Base-by-base conservation (phyloP, 1,284 basidiomycete species). In the Cryptococcus sp. region DNA sequence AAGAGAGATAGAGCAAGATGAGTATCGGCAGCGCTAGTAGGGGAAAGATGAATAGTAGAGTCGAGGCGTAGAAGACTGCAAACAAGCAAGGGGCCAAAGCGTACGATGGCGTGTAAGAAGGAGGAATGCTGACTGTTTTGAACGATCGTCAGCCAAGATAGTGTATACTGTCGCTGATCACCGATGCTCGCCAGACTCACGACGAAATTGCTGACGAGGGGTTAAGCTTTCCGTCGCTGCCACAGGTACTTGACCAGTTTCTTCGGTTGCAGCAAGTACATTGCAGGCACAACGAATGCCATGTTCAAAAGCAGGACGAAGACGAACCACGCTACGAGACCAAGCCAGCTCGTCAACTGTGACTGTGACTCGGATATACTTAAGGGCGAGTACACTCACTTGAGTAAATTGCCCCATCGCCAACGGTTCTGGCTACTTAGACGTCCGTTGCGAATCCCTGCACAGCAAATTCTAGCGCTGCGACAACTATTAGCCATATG, bases 181-280 rank as follows among this genome's bases (percentile, higher is more conserved):
- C 2, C 2, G 29, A 4, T 34, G 13, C 13, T 10, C 8, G 8
- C 13, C 8, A 34, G 39, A 75, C 84, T 63, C 67, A 89, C 89
- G 84, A 79, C 88, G 78, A 78, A 90, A 91, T n/a, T 83, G 80
- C 72, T 90, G 86, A 26, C 89, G 81, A 40, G 89, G 89, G 10
- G 89, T 91, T 26, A 87, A 5, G 87, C 85, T 23, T 79, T 78
- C 57, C 79, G 82, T 66, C 86, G 83, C 3, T 81, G 80, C 34
- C 80, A 78, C 25, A 85, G 58, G 37, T 87, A 83, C 54, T 74
- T 79, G 81, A 83, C 83, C 16, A 90, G 75, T 43, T 85, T 81
- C 22, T 82, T 61, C 3, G 88, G 88, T 68, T 89, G 88, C 7
- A 91, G 80, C 62, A 90, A 65, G 41, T 88, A 81, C 19, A 89